Base-by-base conservation (phyloP, 441 rosid species). In the Brassica balearica region DNA sequence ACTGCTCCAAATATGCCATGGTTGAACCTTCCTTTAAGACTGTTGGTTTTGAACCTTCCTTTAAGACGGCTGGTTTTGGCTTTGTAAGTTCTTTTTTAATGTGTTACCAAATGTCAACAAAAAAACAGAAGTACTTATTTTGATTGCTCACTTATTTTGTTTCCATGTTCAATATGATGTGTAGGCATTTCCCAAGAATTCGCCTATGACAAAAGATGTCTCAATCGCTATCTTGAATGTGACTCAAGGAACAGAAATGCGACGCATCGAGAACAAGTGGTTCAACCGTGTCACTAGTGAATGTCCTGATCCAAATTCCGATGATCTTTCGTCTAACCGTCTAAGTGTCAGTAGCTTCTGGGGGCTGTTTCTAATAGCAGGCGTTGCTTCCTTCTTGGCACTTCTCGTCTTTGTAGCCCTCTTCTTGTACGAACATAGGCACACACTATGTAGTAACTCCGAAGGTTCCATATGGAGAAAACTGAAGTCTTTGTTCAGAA, bases 321-420 rank as follows among this genome's bases (percentile, higher is more conserved):
- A 15, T 1, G 15, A 15, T 8, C 55, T 68, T 38, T 72, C 83
- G 5, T 79, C 85, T 0, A 83, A 75, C 66, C 73, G 84, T 58
- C 88, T 86, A 1, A 65, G 77, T 9, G 56, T 85, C 3, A 19
- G 79, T 25, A 84, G 83, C 87, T 86, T 89, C 15, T 79, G 77
- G 41, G 91, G 88, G 2, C 83, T 86, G 1, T 89, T 87, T 77
- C 38, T 87, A 71, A 77, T 89, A 75, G 77, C 85, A 7, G 87
- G 84, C 34, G 8, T 68, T 9, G 85, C 85, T 81, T 72, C 85
- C 4, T 10, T 80, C 9, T 80, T 67, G 15, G 72, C 92, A 1
- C 53, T 88, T 59, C 48, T 80, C 29, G 3, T 80, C 51, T 78
- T 71, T 34, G 59, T 77, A 2, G 48, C 7, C 1, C 27, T 12